phyloP scores from a whole-genome alignment of 2,329 filamentous ascomycete species.

The Fonsecaea monophora region DNA sequence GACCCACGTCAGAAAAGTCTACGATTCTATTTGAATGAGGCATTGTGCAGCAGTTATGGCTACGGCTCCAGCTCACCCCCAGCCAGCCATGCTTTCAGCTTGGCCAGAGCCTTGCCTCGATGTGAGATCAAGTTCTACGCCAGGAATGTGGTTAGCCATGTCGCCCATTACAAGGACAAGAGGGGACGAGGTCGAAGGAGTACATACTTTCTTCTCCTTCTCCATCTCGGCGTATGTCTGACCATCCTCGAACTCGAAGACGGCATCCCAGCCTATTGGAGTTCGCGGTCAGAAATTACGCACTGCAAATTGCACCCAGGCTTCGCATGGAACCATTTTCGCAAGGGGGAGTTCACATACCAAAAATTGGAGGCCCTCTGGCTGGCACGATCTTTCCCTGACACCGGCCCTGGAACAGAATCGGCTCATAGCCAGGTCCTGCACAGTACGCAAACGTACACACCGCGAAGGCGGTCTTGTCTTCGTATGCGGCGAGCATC shows the following conservation, averaged over 20 bases:
- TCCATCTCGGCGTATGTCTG: conserved; percentile 97
- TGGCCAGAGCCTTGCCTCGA: conserved; percentile 82
- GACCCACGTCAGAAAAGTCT: conserved; percentile 1
- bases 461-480: conserved; percentile 91
- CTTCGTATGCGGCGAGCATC: conserved; percentile 82
- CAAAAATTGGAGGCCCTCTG: conserved; percentile 80
- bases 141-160: background rate
- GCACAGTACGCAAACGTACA: conserved; percentile 94
- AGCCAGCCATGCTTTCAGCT: conserved; percentile 82
- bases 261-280: conserved; percentile 83
- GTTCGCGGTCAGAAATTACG: conserved; percentile 9
- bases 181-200: background rate
- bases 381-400: conserved; percentile 84
- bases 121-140: conserved; percentile 84
- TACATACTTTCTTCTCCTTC: conserved; percentile 78
- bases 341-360: conserved; percentile 57
- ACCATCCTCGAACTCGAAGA: conserved; percentile 86
- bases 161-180: background rate
- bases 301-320: background rate
- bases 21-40: background rate
- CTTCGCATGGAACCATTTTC: background rate
- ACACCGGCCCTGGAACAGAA: conserved; percentile 91
- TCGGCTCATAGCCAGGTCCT: conserved; percentile 80
- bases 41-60: background rate
- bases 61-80: conserved; percentile 45